Conservation (phyloP, 495 filamentous ascomycete species). For the Haplographium delicatum region DNA sequence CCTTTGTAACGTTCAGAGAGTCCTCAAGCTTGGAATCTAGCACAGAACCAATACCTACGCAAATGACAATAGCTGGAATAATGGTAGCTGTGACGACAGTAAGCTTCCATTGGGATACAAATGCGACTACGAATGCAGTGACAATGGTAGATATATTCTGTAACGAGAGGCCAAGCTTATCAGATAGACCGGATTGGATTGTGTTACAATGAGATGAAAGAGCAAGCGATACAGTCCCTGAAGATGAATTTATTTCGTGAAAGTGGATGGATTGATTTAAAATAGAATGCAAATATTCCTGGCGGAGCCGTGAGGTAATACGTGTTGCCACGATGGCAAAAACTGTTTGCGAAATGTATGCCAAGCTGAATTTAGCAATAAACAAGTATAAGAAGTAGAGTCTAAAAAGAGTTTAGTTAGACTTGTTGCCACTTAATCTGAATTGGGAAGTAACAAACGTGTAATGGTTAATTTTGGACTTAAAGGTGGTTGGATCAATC, state of each 20-base stretch:
- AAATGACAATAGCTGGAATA: conserved; percentile 49
- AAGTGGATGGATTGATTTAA: conserved; percentile 56
- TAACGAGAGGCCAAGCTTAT: conserved; percentile 52
- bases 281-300: conserved; percentile 48
- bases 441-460: too few species aligned
- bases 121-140: conserved; percentile 57
- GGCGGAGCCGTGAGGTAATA: conserved; percentile 53
- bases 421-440: neutral
- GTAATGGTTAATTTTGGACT: too few species aligned
- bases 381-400: conserved; percentile 57
- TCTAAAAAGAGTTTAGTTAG: neutral
- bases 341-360: conserved; percentile 48
- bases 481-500: too few species aligned
- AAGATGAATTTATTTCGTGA: conserved; percentile 43
- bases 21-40: conserved; percentile 59
- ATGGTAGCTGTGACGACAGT: conserved; percentile 42
- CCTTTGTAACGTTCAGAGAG: conserved; percentile 53
- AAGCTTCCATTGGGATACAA: conserved; percentile 38
- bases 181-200: too few species aligned
- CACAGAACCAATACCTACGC: conserved; percentile 57
- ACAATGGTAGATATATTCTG: conserved; percentile 53
- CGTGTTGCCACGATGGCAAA: conserved; percentile 57
- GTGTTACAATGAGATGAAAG: conserved; percentile 53
- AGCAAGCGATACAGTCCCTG: conserved; percentile 53
- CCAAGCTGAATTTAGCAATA: conserved; percentile 54